Conservation (phyloP, 2,329 filamentous ascomycete genomes). For the Trichoderma sp. region DNA sequence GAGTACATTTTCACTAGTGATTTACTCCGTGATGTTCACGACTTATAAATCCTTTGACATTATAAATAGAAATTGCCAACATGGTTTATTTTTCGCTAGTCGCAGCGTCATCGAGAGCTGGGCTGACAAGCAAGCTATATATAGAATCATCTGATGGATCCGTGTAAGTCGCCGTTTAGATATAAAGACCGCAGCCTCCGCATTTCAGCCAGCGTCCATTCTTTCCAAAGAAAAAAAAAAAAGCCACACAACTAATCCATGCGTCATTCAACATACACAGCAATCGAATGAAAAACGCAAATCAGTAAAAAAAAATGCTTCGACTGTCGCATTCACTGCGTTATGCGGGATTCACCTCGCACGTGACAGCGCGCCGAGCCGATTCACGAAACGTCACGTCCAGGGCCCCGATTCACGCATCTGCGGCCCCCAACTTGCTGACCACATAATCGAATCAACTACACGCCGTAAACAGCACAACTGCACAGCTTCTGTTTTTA, state of each 20-base stretch:
- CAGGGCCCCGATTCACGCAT: conserved; percentile 27
- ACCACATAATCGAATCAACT: too few relatives aligned
- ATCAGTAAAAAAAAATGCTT: background rate
- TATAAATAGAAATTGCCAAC: background rate
- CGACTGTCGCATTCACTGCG: too few relatives aligned
- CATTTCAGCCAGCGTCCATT: background rate
- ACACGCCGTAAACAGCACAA: too few relatives aligned
- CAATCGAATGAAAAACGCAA: background rate
- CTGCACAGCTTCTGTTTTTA: background rate
- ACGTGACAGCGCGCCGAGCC: conserved; percentile 22
- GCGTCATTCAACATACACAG: background rate
- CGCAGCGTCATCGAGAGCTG: too few relatives aligned
- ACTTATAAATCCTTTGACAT: too few relatives aligned
- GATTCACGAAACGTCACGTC: conserved; percentile 5
- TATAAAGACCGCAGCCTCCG: background rate
- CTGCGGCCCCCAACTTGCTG: background rate
- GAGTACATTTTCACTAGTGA: too few relatives aligned
- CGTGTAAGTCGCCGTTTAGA: background rate
- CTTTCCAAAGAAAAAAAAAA: background rate
- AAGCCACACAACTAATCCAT: background rate
- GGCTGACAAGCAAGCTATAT: background rate
- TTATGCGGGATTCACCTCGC: background rate
- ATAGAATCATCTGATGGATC: background rate
- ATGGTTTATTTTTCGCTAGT: background rate
- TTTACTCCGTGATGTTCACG: too few relatives aligned